Conservation (phyloP, 2,329 filamentous ascomycete genomes). For the Stagonosporopsis cucurbitacearum region DNA sequence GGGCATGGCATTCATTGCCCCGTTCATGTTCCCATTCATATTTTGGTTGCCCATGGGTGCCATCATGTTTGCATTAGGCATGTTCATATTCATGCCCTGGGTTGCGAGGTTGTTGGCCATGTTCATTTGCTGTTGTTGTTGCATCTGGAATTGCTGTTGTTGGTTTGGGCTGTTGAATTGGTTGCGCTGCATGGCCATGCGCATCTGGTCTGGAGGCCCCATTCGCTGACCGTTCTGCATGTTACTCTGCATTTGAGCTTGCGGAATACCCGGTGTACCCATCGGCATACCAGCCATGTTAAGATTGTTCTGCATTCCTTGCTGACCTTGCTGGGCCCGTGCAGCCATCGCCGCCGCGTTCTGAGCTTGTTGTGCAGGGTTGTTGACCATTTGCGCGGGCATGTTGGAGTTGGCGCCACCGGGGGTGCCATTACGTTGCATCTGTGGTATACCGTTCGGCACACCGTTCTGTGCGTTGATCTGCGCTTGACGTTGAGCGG, state of each 20-base stretch:
- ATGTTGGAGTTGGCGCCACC: constrained; percentile 40
- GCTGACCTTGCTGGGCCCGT: constrained; percentile 45
- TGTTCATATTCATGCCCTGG: constrained; percentile 43
- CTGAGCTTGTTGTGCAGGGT: constrained; percentile 38
- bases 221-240: constrained; percentile 66
- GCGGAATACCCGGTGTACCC: constrained; percentile 67
- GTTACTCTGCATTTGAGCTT: constrained; percentile 71
- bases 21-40: constrained; percentile 45
- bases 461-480: constrained; percentile 49
- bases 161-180: constrained; percentile 42
- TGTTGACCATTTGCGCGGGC: constrained; percentile 40
- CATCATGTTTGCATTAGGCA: constrained; percentile 47
- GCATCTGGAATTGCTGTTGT: constrained; percentile 42
- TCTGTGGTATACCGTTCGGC: constrained; percentile 47
- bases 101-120: constrained; percentile 42
- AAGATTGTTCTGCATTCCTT: constrained; percentile 57
- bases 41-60: constrained; percentile 40
- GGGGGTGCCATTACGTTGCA: constrained; percentile 52
- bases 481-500: constrained; percentile 46
- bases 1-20: constrained; percentile 44
- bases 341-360: constrained; percentile 43
- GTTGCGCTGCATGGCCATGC: constrained; percentile 48
- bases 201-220: constrained; percentile 49
- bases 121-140: constrained; percentile 43
- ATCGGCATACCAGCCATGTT: constrained; percentile 60